Evolutionary conservation across 345 rosid genomes (phyloP).

Genomic region (Gossypioides kirkii): DNA sequence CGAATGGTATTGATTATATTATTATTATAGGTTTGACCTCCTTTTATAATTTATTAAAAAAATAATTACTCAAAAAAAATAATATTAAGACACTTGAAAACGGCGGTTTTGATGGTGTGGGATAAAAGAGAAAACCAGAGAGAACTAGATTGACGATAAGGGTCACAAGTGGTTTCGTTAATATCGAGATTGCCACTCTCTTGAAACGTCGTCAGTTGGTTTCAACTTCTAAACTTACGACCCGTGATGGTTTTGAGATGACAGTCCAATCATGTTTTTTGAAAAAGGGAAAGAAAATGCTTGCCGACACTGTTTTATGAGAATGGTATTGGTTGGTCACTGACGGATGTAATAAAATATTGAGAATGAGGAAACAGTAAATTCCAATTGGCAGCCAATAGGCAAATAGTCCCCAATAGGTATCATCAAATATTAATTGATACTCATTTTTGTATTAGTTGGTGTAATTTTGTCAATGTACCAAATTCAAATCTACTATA

Average conservation of each 20-base stretch:
- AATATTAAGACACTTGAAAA: constrained; percentile 18
- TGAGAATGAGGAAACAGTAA: too few species aligned
- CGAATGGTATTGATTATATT: too few species aligned
- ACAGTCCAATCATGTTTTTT: neutral
- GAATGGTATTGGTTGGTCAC: neutral
- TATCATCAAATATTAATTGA: too few species aligned
- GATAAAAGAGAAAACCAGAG: constrained; percentile 9
- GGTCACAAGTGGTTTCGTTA: neutral
- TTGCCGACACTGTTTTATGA: neutral
- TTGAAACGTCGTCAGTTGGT: neutral
- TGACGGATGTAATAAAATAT: neutral
- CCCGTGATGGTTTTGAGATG: neutral
- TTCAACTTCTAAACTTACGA: neutral
- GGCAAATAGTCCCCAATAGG: too few species aligned
- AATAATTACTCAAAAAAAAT: too few species aligned
- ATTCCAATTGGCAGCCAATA: neutral
- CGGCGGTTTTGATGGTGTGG: constrained; percentile 15
- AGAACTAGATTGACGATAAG: constrained; percentile 4
- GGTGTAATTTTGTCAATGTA: neutral
- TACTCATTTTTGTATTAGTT: neutral
- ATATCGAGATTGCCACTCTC: constrained; percentile 15
- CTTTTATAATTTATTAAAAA: too few species aligned
- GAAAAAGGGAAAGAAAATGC: neutral
- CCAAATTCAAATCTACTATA: neutral
- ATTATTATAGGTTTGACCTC: too few species aligned